Evolutionary conservation across 208 protist species (phyloP).

Genomic region (Crithidia bombi): DNA sequence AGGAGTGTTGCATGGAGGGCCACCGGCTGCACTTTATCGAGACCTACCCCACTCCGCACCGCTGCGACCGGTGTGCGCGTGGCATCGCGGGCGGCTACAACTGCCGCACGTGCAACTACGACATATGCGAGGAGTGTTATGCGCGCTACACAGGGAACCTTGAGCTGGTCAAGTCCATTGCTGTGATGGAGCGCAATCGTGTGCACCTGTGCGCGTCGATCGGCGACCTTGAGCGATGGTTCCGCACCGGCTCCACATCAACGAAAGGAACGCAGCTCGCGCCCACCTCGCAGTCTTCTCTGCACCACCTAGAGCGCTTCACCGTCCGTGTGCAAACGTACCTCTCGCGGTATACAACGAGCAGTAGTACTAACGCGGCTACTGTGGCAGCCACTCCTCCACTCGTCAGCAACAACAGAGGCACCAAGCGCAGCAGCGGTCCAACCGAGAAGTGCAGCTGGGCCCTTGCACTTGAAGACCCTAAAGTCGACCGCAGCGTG

Average conservation of each 20-base stretch:
- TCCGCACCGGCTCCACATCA: conserved; percentile 76
- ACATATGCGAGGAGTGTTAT: conserved; percentile 62
- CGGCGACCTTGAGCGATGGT: conserved; percentile 85
- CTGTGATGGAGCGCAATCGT: conserved; percentile 39
- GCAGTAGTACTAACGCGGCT: neutral
- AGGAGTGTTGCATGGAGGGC: conserved; percentile 66
- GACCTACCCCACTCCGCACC: conserved; percentile 4
- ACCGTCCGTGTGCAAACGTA: conserved; percentile 50
- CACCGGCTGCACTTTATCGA: conserved; percentile 46
- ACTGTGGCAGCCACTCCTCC: too few relatives aligned
- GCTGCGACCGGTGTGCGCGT: conserved; percentile 52
- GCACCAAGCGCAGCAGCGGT: neutral
- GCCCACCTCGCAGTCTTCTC: conserved; percentile 65
- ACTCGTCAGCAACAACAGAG: neutral
- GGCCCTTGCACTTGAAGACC: neutral
- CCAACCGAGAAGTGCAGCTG: neutral
- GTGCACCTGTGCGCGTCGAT: conserved; percentile 73
- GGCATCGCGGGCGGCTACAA: conserved; percentile 36
- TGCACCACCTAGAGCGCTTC: conserved; percentile 64
- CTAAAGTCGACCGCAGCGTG: neutral
- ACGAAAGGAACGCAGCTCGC: conserved; percentile 72
- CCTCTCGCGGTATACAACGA: conserved; percentile 39
- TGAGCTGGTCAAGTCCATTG: conserved; percentile 27
- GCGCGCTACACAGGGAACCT: conserved; percentile 46
- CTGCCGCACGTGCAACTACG: conserved; percentile 64